These are phyloP conservation scores for Camelina sativa DNA, from an alignment of 345 rosid genomes.

Conservation along the genomic window DNA sequence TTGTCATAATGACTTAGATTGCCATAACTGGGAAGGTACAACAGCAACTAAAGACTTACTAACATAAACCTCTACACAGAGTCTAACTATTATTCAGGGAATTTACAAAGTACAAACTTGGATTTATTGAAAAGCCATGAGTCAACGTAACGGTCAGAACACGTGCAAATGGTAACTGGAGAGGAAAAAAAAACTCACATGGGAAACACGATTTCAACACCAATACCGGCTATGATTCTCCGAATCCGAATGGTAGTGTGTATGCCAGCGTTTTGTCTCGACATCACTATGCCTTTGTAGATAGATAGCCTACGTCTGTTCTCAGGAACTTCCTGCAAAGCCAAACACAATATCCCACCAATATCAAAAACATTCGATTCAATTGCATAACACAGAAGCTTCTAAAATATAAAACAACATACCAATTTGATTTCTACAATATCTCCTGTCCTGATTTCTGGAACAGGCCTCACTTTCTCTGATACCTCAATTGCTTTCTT, in stretches of 20 bases:
- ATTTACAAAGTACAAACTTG: no score
- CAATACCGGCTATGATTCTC: constrained; percentile 80
- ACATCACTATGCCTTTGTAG: constrained; percentile 86
- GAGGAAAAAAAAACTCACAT: constrained; percentile 47
- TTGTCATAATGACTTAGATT: neutral
- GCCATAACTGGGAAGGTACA: constrained; percentile 6
- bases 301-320: constrained; percentile 73
- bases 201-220: constrained; percentile 78
- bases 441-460: constrained; percentile 85
- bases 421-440: constrained; percentile 80
- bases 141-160: neutral
- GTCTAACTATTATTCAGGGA: neutral
- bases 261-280: constrained; percentile 89
- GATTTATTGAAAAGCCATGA: neutral
- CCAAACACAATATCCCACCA: constrained; percentile 25
- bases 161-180: neutral
- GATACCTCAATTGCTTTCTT: constrained; percentile 76
- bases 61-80: constrained; percentile 3
- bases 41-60: constrained; percentile 2
- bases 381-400: neutral
- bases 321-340: constrained; percentile 78
- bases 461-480: constrained; percentile 66
- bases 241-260: constrained; percentile 85
- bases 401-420: constrained; percentile 32
- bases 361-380: neutral